These are phyloP conservation scores for Lagenidium sp. DNA, from an alignment of 352 stramenopile genomes.

Conservation along the genomic window DNA sequence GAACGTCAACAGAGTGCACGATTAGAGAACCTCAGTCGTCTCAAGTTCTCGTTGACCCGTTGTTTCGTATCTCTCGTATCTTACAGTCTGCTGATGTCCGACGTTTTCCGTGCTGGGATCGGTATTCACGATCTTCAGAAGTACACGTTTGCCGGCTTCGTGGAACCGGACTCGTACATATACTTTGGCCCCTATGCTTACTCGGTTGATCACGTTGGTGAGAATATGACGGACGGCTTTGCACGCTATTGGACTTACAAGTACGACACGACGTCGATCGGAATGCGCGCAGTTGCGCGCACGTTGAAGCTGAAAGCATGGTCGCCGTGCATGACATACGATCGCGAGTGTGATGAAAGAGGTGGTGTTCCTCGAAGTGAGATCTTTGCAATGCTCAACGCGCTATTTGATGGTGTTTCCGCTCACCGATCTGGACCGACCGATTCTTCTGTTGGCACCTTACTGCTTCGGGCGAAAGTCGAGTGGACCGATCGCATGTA, in stretches of 20 bases:
- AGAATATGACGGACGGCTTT: neutral
- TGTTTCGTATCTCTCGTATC: conserved; percentile 9
- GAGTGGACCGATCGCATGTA: conserved; percentile 8
- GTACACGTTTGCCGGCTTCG: neutral
- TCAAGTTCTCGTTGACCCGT: conserved; percentile 15
- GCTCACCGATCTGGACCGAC: neutral
- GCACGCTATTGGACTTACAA: conserved; percentile 14
- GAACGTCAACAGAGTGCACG: no score
- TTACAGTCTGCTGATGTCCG: conserved; percentile 18
- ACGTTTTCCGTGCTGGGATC: conserved; percentile 11
- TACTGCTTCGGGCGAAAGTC: conserved; percentile 3
- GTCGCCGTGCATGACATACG: conserved; percentile 14
- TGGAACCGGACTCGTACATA: conserved; percentile 1
- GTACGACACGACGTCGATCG: conserved; percentile 17
- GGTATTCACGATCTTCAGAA: neutral
- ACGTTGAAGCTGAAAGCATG: conserved; percentile 6
- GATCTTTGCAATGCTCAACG: conserved; percentile 12
- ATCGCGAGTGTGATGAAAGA: conserved; percentile 1
- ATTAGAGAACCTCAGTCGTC: no score
- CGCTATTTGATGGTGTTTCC: conserved; percentile 7
- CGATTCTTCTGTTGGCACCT: neutral
- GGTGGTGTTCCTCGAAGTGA: neutral
- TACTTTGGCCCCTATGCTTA: conserved; percentile 9
- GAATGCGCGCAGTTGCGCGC: conserved; percentile 8
- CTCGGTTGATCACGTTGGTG: neutral